Evolutionary conservation across 768 basidiomycete genomes (phyloP), one percentile per base, ranked within the genome.

Genomic region (Russula earlei): DNA sequence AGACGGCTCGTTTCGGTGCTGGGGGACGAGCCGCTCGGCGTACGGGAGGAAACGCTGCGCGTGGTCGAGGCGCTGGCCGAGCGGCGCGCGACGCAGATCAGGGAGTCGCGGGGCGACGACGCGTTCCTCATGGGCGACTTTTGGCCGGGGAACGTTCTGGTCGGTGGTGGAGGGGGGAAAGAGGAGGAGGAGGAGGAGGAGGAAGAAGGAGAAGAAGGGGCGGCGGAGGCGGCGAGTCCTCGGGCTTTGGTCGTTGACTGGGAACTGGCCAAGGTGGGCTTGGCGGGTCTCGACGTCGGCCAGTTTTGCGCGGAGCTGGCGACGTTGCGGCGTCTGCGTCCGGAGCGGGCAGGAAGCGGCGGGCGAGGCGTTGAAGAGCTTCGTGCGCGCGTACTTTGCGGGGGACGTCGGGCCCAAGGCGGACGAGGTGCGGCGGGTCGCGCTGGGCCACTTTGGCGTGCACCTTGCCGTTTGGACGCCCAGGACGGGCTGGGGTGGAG

Each of bases 71-170:
- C 61, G 45, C 31, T 77, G 25, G 71, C 67, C 9, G 60, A 66
- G 37, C 66, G 60, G 43, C 69, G 66, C 53, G 58, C 63, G 10
- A 43, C 62, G 22, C 67, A 59, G n/a, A 74, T 78, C 33, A 43
- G 56, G 24, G 65, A 65, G 24, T 65, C 65, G 27, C 54, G 63
- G 34, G 71, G 72, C 45, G 63, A 49, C 9, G 22, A 49, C 9
- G 22, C 68, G 11, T 45, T 69, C 55, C 70, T 68, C n/a, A 80
- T 80, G 79, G 85, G 85, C 0, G 85, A 87, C 65, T 82, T 86
- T 61, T 87, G 85, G 84, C 77, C 85, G 1, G 85, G 84, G 0
- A 86, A 87, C 62, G 60, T 86, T 44, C 70, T 84, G 58, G 61
- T 84, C n/a, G 66, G 61, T 11, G 64, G 74, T 11, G 67, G 67